Base-by-base conservation (phyloP, 176 grass and related monocot genomes). In the Avena eriantha region DNA sequence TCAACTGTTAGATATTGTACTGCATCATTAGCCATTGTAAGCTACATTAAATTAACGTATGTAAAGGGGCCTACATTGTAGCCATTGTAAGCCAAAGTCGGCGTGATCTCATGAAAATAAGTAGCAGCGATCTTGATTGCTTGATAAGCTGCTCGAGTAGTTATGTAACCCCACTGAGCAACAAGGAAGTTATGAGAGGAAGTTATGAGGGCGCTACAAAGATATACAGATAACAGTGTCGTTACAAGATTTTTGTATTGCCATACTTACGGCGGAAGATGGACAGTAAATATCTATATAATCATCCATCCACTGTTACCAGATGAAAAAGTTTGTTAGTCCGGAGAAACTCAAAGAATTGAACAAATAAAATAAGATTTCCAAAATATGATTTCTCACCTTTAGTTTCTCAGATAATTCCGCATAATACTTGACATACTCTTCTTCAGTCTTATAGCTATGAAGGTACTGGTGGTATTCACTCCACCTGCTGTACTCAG, bases 51-150 rank as follows among this genome's bases (percentile, higher is more conserved):
- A 41, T 70, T 70, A 4, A 70, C n/a, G 17, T 70, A 3, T 41
- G 17, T 39, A 18, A 39, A 3, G 16, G 17, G 21, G 21, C 35
- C 35, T 70, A 70, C 68, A 71, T 45, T 5, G 10, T 6, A 45
- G 69, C 69, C 36, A 45, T 13, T 45, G 9, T 71, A 71, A 71
- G 36, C 69, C 6, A 71, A 45, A 71, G 0, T 1, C 8, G 7
- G 18, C n/a, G 19, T 45, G 18, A 71, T 45, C 36, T 45, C 10
- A 9, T 21, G 39, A 46, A 46, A 72, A 45, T 7, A 5, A 14
- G 69, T 72, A 72, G 69, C 69, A 46, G 69, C 69, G n/a, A 72
- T 23, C 69, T 46, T 72, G 41, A 72, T 22, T 72, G 69, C 69
- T 72, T 72, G 69, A 46, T 4, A 72, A 7, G 19, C 69, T 46